Base-by-base conservation (phyloP, 306 rosid genomes). In the Medicago truncatula region DNA sequence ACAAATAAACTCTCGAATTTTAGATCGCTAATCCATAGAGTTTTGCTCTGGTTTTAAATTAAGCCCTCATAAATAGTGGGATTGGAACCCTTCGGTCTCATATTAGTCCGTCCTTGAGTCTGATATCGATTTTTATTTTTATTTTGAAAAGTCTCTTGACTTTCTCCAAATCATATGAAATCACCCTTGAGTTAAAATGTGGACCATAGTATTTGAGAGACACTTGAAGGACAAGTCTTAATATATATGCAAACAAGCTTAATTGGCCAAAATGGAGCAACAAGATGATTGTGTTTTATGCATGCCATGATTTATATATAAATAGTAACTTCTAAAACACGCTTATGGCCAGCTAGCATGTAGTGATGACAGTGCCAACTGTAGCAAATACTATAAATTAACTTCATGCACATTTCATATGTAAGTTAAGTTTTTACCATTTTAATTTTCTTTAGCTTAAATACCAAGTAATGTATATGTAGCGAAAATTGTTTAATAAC, bases 251-350 rank as follows among this genome's bases (percentile, higher is more conserved):
- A 53, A 56, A 39, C 28, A 3, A 50, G 23, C 4, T 25, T 23
- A 59, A 50, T 15, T 50, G 78, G 77, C 76, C 57, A 85, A 78
- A 71, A 13, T 50, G 21, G 9, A 73, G 67, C 41, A 78, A 78
- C 25, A 31, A 21, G 81, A 89, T 85, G 58, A 85, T 85, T 82
- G 85, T 84, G 90, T 87, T 88, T 25, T 66, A 78, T 46, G 38
- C 38, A 34, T 34, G 38, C 38, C 14, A 15, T 50, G 9, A 50
- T 50, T 14, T 50, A 50, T 50, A 50, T n/a, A 16, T 16, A 6
- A 14, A n/a, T 16, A 34, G 38, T 78, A 67, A 76, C 95, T 86
- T 84, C 71, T 28, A 44, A 73, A 14, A 41, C 74, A 83, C 78
- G 74, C 79, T 44, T 59, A 56, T 56, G 66, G 47, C 69, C 77